Percentiles rank a stretch among this genome's conserved stretches.
phyloP scores from a whole-genome alignment of 2,329 filamentous ascomycete species.

The Colletotrichum liriopes region DNA sequence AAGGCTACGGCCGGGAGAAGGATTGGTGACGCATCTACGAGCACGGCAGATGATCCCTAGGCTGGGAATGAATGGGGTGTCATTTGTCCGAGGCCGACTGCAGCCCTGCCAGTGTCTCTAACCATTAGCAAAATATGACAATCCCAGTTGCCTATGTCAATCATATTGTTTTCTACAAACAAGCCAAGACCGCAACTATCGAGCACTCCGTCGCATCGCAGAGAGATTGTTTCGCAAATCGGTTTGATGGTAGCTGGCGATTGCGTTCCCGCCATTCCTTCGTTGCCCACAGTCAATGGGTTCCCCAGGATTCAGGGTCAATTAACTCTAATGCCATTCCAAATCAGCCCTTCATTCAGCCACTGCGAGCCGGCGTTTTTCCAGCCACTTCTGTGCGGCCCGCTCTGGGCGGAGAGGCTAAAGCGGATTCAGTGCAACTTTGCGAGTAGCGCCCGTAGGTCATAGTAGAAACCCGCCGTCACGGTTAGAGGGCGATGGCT shows the following conservation, averaged over 20 bases:
- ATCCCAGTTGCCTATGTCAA: not conserved
- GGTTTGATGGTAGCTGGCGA: not conserved
- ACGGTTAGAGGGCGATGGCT: constrained; percentile 16
- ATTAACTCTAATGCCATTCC: not conserved
- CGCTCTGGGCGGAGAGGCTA: constrained; percentile 5
- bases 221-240: constrained; percentile 6
- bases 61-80: not conserved
- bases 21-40: not conserved
- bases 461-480: constrained; percentile 29
- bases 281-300: not conserved
- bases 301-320: not conserved
- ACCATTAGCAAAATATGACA: not conserved
- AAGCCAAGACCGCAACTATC: not conserved
- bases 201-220: not conserved
- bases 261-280: not conserved
- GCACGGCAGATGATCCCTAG: not conserved
- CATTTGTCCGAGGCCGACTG: not conserved
- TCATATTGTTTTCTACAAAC: not conserved
- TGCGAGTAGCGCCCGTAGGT: constrained; percentile 22
- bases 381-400: constrained; percentile 4
- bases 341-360: not conserved
- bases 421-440: constrained; percentile 9
- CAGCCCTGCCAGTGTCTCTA: not conserved
- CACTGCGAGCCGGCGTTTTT: not conserved
- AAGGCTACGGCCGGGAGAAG: not conserved